Base-by-base conservation (phyloP, 768 basidiomycete species). In the Mycena rosella region DNA sequence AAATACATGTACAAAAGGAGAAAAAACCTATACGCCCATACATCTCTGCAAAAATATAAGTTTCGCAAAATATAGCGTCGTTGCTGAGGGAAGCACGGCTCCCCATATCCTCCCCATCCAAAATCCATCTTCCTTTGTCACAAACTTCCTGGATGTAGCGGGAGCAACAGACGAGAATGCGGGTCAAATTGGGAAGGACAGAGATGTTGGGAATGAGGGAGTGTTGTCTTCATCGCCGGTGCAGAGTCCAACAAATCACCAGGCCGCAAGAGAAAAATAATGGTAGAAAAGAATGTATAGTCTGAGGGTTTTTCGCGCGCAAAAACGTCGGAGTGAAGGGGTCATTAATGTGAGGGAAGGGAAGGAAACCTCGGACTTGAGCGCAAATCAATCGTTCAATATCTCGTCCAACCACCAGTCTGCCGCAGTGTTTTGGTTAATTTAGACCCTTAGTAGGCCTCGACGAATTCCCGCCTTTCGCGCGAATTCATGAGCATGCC, bases 401-500 rank as follows among this genome's bases (percentile, higher is more conserved):
- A 62, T 63, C 49, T 52, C 36, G 49, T 51, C 34, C 60, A 54
- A 62, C 42, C 42, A 42, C 52, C 36, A 53, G 27, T n/a, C 57
- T 49, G 45, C 61, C 36, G 53, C 52, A 54, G 59, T 29, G 47
- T 30, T 24, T 52, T 45, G 66, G 34, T 36, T 45, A n/a, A 49
- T 38, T 60, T 15, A 54, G 26, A 53, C n/a, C 29, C 72, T 70
- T 89, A 93, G 78, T 85, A 92, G 36, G 85, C 90, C 77, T 92
- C 91, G 72, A 93, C 85, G 71, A 87, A 80, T 78, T 93, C 93
- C 69, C 93, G 84, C 75, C 91, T 87, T 83, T 94, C 93, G 67
- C 93, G 88, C 36, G 93, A 92, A 73, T 87, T 91, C 87, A 94
- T 89, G 72, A 95, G 86, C 75, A 87, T 87, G 61, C 91, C 91